These are phyloP conservation scores for Theileria orientalis DNA, from an alignment of 169 alveolate genomes.

Conservation along the genomic window DNA sequence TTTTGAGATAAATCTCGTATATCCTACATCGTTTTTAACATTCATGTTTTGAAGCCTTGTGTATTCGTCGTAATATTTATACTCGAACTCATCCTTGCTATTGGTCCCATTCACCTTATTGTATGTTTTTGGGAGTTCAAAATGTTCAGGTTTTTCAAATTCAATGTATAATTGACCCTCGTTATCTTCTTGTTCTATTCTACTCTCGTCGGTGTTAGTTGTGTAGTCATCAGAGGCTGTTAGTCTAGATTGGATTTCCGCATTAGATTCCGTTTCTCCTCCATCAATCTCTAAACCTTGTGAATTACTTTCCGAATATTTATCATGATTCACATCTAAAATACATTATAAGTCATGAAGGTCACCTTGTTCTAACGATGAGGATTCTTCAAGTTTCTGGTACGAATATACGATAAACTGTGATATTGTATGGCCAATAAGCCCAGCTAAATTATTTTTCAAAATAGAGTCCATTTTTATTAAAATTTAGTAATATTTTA, in stretches of 20 bases:
- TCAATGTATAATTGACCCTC: neutral
- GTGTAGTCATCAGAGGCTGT: neutral
- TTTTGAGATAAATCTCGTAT: neutral
- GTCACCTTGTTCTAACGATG: too few species aligned
- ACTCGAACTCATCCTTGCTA: neutral
- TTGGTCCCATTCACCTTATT: neutral
- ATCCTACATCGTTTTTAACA: conserved; percentile 22
- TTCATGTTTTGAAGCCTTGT: conserved; percentile 1
- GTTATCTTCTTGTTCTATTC: too few species aligned
- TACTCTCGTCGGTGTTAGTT: neutral
- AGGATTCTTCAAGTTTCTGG: neutral
- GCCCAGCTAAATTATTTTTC: too few species aligned
- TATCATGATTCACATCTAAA: too few species aligned
- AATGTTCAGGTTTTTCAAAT: neutral
- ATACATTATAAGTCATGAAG: too few species aligned
- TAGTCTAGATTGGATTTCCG: neutral
- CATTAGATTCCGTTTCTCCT: too few species aligned
- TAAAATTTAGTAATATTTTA: too few species aligned
- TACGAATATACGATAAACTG: neutral
- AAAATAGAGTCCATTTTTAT: too few species aligned
- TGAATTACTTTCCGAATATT: too few species aligned
- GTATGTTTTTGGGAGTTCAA: neutral
- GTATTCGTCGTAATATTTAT: conserved; percentile 11
- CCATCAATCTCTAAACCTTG: too few species aligned
- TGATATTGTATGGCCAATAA: neutral